A percentile compares a stretch with the other conserved stretches of the same genome.
These are phyloP conservation scores for Boletales sp. DNA, from an alignment of 768 basidiomycete species.

Conservation along the genomic window DNA sequence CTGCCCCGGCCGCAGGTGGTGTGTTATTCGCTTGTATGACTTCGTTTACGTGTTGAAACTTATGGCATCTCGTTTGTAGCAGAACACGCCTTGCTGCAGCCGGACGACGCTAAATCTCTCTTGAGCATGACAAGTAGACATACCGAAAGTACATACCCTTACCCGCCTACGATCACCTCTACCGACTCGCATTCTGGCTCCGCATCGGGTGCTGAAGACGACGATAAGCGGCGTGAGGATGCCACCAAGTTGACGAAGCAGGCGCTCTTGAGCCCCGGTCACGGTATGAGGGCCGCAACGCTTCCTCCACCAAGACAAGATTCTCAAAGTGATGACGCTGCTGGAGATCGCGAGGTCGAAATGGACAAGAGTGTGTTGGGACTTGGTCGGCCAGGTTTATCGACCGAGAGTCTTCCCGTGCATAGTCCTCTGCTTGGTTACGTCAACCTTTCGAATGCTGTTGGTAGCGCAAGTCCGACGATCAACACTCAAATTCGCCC, in stretches of 20 bases:
- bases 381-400: constrained; percentile 72
- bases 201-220: constrained; percentile 18
- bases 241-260: constrained; percentile 17
- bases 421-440: constrained; percentile 6
- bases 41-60: constrained; percentile 11
- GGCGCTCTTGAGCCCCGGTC: constrained; percentile 20
- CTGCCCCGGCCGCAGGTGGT: constrained; percentile 17
- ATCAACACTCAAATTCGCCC: background rate
- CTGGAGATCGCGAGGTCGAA: constrained; percentile 24
- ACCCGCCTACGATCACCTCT: constrained; percentile 18
- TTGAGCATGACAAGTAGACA: constrained; percentile 26
- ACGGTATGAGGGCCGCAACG: constrained; percentile 29
- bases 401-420: constrained; percentile 64
- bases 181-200: constrained; percentile 19
- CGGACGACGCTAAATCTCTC: constrained; percentile 26
- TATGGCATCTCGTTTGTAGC: constrained; percentile 1
- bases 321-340: background rate
- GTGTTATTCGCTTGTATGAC: constrained; percentile 10
- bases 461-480: constrained; percentile 1
- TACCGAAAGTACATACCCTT: constrained; percentile 27
- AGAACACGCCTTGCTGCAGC: constrained; percentile 18
- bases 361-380: constrained; percentile 74
- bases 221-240: constrained; percentile 23
- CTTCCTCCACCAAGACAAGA: constrained; percentile 25
- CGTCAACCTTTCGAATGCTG: background rate